A percentile compares a stretch with the other conserved stretches of the same genome.
Evolutionary conservation across 2,329 filamentous ascomycete genomes (phyloP).

Genomic region (Colletotrichum trifolii): DNA sequence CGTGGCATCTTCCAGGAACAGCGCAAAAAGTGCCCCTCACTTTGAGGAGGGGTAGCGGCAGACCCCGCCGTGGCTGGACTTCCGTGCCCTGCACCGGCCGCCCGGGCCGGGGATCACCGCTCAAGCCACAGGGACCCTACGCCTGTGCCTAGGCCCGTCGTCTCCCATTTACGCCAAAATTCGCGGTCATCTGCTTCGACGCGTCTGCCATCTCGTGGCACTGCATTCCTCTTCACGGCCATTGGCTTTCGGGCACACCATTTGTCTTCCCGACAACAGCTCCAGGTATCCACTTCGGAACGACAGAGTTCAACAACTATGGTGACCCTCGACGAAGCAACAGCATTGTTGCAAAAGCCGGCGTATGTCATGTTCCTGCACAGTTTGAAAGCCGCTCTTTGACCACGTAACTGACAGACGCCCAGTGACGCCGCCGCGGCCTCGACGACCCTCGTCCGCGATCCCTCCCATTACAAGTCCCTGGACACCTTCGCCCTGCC

Average conservation of each 20-base stretch:
- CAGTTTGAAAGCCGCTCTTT: background rate
- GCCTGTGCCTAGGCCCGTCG: constrained; percentile 4
- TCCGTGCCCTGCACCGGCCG: constrained; percentile 12
- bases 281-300: background rate
- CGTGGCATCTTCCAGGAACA: too few relatives aligned
- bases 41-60: background rate
- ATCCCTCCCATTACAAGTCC: constrained; percentile 74
- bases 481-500: constrained; percentile 80
- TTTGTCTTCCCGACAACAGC: background rate
- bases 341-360: constrained; percentile 59
- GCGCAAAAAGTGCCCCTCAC: constrained; percentile 18
- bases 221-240: constrained; percentile 30
- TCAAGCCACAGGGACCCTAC: constrained; percentile 12
- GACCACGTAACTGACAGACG: background rate
- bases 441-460: constrained; percentile 57
- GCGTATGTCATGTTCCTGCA: constrained; percentile 52
- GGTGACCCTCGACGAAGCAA: constrained; percentile 57
- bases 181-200: constrained; percentile 41
- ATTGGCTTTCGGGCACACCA: constrained; percentile 24
- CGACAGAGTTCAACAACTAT: constrained; percentile 43
- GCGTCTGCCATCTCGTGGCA: constrained; percentile 32
- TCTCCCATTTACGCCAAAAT: constrained; percentile 47
- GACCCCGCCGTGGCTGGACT: constrained; percentile 26
- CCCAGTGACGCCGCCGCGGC: constrained; percentile 21
- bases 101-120: constrained; percentile 16